Conservation (phyloP, 495 filamentous ascomycete species). For the Oleoguttula mirabilis region DNA sequence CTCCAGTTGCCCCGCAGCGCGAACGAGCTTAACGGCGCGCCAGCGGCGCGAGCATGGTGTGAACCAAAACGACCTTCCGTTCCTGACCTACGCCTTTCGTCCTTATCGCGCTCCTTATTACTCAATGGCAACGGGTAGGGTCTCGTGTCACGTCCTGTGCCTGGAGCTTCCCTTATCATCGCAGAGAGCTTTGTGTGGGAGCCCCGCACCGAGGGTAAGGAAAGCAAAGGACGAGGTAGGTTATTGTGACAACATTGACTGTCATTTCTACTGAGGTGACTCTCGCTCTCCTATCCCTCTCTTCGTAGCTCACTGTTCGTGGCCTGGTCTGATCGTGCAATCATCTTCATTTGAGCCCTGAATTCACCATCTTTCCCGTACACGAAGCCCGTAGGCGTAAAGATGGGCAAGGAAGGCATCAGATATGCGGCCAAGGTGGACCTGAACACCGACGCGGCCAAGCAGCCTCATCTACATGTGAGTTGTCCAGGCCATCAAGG, state of each 20-base stretch:
- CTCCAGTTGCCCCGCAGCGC: too few relatives aligned
- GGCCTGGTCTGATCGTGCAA: not conserved
- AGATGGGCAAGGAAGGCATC: conserved; percentile 39
- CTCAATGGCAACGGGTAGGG: not conserved
- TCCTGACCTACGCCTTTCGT: not conserved
- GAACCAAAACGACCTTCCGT: too few relatives aligned
- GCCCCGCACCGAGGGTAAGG: not conserved
- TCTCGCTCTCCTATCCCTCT: not conserved
- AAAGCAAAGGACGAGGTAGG: not conserved
- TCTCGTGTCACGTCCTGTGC: too few relatives aligned
- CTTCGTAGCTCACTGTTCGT: not conserved
- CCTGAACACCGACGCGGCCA: conserved; percentile 60
- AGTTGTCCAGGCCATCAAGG: conserved; percentile 21
- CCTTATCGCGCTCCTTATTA: not conserved
- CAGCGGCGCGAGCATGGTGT: too few relatives aligned
- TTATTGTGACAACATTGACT: not conserved
- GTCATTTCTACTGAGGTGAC: not conserved
- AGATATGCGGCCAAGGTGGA: conserved; percentile 67
- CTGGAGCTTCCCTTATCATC: not conserved
- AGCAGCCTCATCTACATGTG: conserved; percentile 69
- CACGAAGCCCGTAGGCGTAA: not conserved
- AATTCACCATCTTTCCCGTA: too few relatives aligned
- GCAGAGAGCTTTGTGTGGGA: not conserved
- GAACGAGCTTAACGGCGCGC: too few relatives aligned
- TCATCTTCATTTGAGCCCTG: not conserved